Conservation (phyloP, 2,329 filamentous ascomycete species). For the Endoconidiophora polonica region DNA sequence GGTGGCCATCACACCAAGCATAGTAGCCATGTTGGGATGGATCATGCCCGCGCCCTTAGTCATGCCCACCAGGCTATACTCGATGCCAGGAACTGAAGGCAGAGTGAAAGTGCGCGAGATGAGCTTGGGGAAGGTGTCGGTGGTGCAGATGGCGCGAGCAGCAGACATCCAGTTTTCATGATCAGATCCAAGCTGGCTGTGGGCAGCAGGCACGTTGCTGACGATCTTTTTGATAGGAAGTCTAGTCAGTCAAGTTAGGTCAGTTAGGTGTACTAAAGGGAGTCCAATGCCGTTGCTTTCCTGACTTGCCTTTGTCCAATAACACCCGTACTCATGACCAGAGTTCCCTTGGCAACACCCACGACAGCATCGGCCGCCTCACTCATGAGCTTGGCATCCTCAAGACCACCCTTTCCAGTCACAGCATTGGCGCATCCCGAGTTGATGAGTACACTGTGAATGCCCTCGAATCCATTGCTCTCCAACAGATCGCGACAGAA, state of each 20-base stretch:
- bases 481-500: slow-evolving; percentile 61
- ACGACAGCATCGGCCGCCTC: slow-evolving; percentile 51
- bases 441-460: slow-evolving; percentile 78
- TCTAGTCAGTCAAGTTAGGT: slow-evolving; percentile 24
- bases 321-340: slow-evolving; percentile 97
- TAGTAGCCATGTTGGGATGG: slow-evolving; percentile 95
- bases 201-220: slow-evolving; percentile 60
- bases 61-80: slow-evolving; percentile 82
- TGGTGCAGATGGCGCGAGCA: slow-evolving; percentile 89
- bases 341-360: slow-evolving; percentile 39
- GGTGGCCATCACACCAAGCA: slow-evolving; percentile 81
- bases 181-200: slow-evolving; percentile 50
- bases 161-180: slow-evolving; percentile 78
- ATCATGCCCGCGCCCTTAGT: slow-evolving; percentile 99
- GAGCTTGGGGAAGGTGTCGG: slow-evolving; percentile 95
- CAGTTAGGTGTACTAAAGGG: background rate
- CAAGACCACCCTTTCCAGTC: slow-evolving; percentile 73
- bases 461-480: slow-evolving; percentile 46
- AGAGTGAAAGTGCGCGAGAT: slow-evolving; percentile 70
- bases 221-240: slow-evolving; percentile 86
- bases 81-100: slow-evolving; percentile 49
- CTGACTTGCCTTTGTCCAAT: slow-evolving; percentile 65
- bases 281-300: background rate
- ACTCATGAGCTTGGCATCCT: slow-evolving; percentile 80
- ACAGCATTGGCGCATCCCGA: slow-evolving; percentile 96